These are phyloP conservation scores for Pulveroboletus sp. DNA, from an alignment of 768 basidiomycete species.

Conservation along the genomic window DNA sequence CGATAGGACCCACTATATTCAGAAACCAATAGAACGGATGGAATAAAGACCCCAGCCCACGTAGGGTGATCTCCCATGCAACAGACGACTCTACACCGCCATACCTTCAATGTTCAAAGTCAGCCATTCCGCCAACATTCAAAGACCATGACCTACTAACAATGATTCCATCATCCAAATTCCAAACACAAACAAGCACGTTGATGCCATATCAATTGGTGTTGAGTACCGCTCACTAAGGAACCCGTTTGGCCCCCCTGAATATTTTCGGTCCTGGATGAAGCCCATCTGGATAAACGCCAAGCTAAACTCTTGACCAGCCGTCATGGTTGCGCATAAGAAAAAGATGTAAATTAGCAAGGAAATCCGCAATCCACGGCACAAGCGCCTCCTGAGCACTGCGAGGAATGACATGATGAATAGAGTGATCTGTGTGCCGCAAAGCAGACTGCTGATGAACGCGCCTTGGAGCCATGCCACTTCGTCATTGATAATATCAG, in stretches of 20 bases:
- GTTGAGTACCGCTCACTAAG: background rate
- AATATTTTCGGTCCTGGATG: slow-evolving; percentile 6
- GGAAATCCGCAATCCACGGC: slow-evolving; percentile 8
- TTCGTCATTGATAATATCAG: slow-evolving; percentile 1
- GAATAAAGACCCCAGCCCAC: slow-evolving; percentile 10
- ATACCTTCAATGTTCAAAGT: slow-evolving; percentile 13
- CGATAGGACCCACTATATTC: slow-evolving; percentile 11
- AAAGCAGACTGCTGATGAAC: slow-evolving; percentile 18
- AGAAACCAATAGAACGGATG: slow-evolving; percentile 1
- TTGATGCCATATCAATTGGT: slow-evolving; percentile 4
- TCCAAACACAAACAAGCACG: slow-evolving; percentile 12
- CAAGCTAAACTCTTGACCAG: slow-evolving; percentile 11
- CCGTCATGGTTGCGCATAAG: slow-evolving; percentile 15
- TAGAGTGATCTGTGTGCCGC: slow-evolving; percentile 18
- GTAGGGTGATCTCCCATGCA: slow-evolving; percentile 3
- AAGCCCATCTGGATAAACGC: slow-evolving; percentile 17
- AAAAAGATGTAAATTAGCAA: slow-evolving; percentile 13
- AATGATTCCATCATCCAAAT: slow-evolving; percentile 23
- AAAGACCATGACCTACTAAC: slow-evolving; percentile 12
- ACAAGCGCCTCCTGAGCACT: slow-evolving; percentile 13
- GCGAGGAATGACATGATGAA: slow-evolving; percentile 18
- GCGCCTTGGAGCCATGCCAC: slow-evolving; percentile 22
- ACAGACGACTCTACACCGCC: slow-evolving; percentile 22
- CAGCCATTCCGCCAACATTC: background rate
- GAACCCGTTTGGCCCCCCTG: slow-evolving; percentile 14